Base-by-base conservation (phyloP, 495 filamentous ascomycete species). In the Jackrogersella minutella region DNA sequence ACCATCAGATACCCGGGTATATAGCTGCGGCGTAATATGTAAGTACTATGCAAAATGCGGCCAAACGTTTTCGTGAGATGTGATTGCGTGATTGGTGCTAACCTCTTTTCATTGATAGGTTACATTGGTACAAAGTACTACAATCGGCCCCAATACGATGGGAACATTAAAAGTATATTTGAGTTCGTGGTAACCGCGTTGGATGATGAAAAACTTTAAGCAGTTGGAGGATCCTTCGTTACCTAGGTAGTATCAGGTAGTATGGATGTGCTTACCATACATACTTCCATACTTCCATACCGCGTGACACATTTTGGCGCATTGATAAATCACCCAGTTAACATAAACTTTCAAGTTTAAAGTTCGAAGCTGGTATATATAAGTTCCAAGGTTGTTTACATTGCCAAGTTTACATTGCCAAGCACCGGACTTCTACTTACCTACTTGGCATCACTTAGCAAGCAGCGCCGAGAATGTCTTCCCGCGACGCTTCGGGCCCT, bases 21-120 rank as follows among this genome's bases (percentile, higher is more conserved):
- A 11, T 37, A 37, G n/a, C n/a, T n/a, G n/a, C n/a, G n/a, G n/a
- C n/a, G n/a, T n/a, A n/a, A n/a, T n/a, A n/a, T n/a, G n/a, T n/a
- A n/a, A n/a, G n/a, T n/a, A n/a, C 24, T 26, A 11, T 21, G 24
- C 22, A 17, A 16, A 3, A 3, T 30, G 26, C 26, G 7, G 3
- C 41, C 19, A 56, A 30, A 56, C 66, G 66, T 56, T 55, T 64
- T 60, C 34, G 41, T 64, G n/a, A 14, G 55, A 17, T 14, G 36
- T 21, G 33, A 69, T 69, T 64, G 66, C 66, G 66, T 69, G 66
- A 49, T 69, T 60, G 33, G 31, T 64, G 17, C 65, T 58, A 63
- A 54, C 58, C 31, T 40, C 14, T 33, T 58, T 68, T 41, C 36
- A 55, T 19, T 51, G 28, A 53, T 41, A 40, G 49, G 47, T 43